A percentile compares a stretch with the other conserved stretches of the same genome.
phyloP scores from a whole-genome alignment of 1,139 yeast species.

The Suhomyces maxii region DNA sequence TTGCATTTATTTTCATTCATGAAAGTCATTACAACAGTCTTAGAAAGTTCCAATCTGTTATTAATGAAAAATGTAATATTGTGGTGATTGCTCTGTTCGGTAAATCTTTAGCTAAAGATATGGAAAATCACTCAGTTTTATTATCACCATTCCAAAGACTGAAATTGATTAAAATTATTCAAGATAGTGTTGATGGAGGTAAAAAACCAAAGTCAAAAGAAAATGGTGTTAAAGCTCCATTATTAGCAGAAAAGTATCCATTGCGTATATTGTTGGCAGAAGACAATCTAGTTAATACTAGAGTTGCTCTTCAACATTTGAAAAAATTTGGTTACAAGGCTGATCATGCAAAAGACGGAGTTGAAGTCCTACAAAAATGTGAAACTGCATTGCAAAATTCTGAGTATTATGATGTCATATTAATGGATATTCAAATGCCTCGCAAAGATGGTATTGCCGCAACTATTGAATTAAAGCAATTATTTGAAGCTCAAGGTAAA shows the following conservation, averaged over 20 bases:
- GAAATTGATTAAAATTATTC: slow-evolving; percentile 25
- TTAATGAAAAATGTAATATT: slow-evolving; percentile 14
- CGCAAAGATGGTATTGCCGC: slow-evolving; percentile 53
- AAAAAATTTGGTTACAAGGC: slow-evolving; percentile 54
- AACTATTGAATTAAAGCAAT: slow-evolving; percentile 34
- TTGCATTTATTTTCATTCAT: slow-evolving; percentile 21
- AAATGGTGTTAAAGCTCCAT: not conserved
- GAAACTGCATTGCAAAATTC: slow-evolving; percentile 26
- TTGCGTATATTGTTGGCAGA: slow-evolving; percentile 52
- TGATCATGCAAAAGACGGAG: slow-evolving; percentile 58
- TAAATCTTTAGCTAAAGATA: slow-evolving; percentile 25
- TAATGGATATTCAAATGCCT: slow-evolving; percentile 62
- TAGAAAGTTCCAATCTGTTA: slow-evolving; percentile 10
- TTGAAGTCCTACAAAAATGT: slow-evolving; percentile 48
- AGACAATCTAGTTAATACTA: slow-evolving; percentile 51
- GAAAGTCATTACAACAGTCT: slow-evolving; percentile 19
- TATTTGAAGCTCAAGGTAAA: slow-evolving; percentile 23
- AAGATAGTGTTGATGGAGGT: not conserved
- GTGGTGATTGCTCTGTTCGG: slow-evolving; percentile 33
- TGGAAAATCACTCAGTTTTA: slow-evolving; percentile 28
- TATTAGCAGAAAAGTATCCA: slow-evolving; percentile 34
- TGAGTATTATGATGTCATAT: slow-evolving; percentile 46
- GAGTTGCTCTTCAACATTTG: slow-evolving; percentile 53
- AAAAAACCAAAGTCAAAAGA: not conserved
- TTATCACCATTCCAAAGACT: slow-evolving; percentile 37